A percentile compares a stretch with the other conserved stretches of the same genome.
Evolutionary conservation across 2,329 filamentous ascomycete species (phyloP).

Genomic region (Aspergillus awamori): DNA sequence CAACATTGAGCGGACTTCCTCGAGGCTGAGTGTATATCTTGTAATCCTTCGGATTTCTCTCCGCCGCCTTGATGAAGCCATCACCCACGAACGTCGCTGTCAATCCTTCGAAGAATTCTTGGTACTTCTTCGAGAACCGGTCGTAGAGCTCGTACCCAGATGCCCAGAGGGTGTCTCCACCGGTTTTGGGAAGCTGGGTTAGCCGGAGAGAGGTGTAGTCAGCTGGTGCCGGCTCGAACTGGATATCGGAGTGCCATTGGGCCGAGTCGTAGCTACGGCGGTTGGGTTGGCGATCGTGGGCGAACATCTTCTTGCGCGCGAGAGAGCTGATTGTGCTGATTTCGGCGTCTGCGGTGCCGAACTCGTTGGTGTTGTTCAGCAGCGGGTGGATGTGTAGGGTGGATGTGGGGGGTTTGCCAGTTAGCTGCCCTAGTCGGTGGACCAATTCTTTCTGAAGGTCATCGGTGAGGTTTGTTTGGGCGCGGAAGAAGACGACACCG

Average conservation of each 20-base stretch:
- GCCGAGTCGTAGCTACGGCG: background rate
- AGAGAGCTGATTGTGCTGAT: slow-evolving; percentile 67
- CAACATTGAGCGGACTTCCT: slow-evolving; percentile 62
- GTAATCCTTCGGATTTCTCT: slow-evolving; percentile 28
- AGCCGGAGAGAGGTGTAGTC: slow-evolving; percentile 66
- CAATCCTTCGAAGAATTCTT: slow-evolving; percentile 44
- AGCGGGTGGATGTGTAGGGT: slow-evolving; percentile 64
- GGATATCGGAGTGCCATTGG: slow-evolving; percentile 62
- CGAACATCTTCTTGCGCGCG: slow-evolving; percentile 53
- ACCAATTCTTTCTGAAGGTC: slow-evolving; percentile 68
- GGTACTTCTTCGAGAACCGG: slow-evolving; percentile 43
- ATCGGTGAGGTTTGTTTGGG: slow-evolving; percentile 62
- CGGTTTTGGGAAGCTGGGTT: slow-evolving; percentile 58
- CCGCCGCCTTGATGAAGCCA: slow-evolving; percentile 35
- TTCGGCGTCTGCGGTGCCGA: slow-evolving; percentile 60
- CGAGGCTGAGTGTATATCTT: slow-evolving; percentile 33
- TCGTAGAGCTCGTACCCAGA: slow-evolving; percentile 61
- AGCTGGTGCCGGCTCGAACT: slow-evolving; percentile 64
- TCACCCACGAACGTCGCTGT: slow-evolving; percentile 41
- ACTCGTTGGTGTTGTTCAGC: slow-evolving; percentile 57
- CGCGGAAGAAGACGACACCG: slow-evolving; percentile 71
- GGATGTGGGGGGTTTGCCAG: slow-evolving; percentile 61
- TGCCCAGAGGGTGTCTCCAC: slow-evolving; percentile 67
- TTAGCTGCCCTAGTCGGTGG: slow-evolving; percentile 61
- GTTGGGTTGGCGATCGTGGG: background rate